A percentile compares a stretch with the other conserved stretches of the same genome.
These are phyloP conservation scores for Pseudonitzschia pungens DNA, from an alignment of 108 stramenopile species.

Conservation along the genomic window DNA sequence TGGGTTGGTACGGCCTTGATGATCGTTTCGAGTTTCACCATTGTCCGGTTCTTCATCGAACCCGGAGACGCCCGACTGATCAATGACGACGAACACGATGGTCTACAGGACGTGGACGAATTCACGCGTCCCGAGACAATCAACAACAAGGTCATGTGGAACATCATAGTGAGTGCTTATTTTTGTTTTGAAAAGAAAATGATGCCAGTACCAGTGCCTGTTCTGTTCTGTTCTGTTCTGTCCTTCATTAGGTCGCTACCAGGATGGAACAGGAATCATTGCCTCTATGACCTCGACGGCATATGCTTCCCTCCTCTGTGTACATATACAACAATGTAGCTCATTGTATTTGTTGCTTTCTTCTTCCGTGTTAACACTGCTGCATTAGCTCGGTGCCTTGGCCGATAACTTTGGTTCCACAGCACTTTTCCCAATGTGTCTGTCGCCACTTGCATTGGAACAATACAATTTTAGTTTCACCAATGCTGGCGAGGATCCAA, in stretches of 20 bases:
- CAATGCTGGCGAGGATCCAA: conserved; percentile 31
- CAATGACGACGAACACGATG: neutral
- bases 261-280: too few species aligned
- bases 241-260: too few species aligned
- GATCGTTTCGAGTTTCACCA: conserved; percentile 24
- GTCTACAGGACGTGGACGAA: conserved; percentile 29
- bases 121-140: conserved; percentile 36
- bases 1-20: conserved; percentile 44
- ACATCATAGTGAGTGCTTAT: conserved; percentile 26
- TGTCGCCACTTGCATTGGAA: conserved; percentile 53
- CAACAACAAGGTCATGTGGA: conserved; percentile 42
- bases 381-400: conserved; percentile 31
- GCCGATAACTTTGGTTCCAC: conserved; percentile 56
- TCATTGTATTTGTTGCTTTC: neutral
- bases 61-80: conserved; percentile 29
- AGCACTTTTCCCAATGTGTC: conserved; percentile 50
- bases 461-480: conserved; percentile 38
- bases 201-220: too few species aligned
- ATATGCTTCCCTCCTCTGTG: too few species aligned
- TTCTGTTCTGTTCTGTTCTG: neutral
- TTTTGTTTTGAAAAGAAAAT: neutral
- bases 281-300: too few species aligned
- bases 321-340: neutral
- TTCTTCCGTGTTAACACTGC: neutral
- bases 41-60: conserved; percentile 40